phyloP scores from a whole-genome alignment of 805 yeast species.

The Candida gorgasii region DNA sequence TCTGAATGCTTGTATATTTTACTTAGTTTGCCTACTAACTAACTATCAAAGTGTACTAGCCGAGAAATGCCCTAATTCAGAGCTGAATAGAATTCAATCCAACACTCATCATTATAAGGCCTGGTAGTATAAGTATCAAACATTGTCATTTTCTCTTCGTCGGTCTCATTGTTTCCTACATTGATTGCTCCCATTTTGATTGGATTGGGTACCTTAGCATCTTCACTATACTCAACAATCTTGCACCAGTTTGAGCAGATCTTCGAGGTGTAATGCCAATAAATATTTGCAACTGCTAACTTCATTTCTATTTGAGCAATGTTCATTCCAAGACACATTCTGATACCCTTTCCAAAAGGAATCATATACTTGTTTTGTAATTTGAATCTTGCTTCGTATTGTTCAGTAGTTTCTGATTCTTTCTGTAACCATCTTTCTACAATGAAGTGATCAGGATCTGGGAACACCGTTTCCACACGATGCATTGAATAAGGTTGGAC shows the following conservation, averaged over 20 bases:
- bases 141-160: slow-evolving; percentile 54
- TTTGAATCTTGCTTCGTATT: slow-evolving; percentile 37
- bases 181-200: slow-evolving; percentile 19
- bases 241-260: slow-evolving; percentile 48
- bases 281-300: slow-evolving; percentile 51
- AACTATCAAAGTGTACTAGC: too few species aligned
- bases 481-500: slow-evolving; percentile 70
- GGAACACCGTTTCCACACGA: slow-evolving; percentile 49
- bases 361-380: slow-evolving; percentile 55
- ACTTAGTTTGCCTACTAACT: not conserved
- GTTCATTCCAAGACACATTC: slow-evolving; percentile 76
- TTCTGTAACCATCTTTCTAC: slow-evolving; percentile 64
- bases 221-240: slow-evolving; percentile 19
- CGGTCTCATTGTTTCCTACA: slow-evolving; percentile 27
- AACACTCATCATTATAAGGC: slow-evolving; percentile 53
- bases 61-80: not conserved
- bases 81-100: slow-evolving; percentile 40
- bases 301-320: slow-evolving; percentile 68
- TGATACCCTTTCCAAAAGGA: slow-evolving; percentile 71
- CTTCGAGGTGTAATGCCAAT: slow-evolving; percentile 46
- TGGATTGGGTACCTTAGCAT: slow-evolving; percentile 15
- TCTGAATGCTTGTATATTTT: not conserved
- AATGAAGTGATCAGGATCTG: slow-evolving; percentile 50
- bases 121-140: slow-evolving; percentile 57
- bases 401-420: slow-evolving; percentile 30